Conservation (phyloP, 208 protist genomes). For the Crithidia thermophila region DNA sequence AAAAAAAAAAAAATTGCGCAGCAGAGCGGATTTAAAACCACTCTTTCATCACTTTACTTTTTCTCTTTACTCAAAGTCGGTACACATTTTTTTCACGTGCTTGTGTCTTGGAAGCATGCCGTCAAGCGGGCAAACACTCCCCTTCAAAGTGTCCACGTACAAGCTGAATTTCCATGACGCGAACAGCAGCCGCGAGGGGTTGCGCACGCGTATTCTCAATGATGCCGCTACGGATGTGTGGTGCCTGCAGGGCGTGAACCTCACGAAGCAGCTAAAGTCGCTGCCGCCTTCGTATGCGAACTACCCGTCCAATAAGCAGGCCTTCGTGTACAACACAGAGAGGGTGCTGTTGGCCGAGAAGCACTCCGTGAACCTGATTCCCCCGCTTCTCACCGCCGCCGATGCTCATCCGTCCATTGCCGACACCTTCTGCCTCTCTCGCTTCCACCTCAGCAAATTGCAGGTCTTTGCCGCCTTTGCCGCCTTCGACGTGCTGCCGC, state of each 20-base stretch:
- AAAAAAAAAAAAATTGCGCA: neutral
- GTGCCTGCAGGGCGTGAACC: constrained; percentile 18
- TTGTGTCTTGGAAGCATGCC: neutral
- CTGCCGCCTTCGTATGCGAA: neutral
- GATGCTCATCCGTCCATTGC: constrained; percentile 2
- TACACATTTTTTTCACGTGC: neutral
- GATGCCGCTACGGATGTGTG: constrained; percentile 11
- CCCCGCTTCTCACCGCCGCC: neutral
- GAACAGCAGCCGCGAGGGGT: constrained; percentile 4
- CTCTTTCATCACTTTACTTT: constrained; percentile 8
- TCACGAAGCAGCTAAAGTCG: constrained; percentile 14
- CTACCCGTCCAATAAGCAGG: neutral
- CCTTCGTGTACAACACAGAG: constrained; percentile 6
- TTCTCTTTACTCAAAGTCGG: constrained; percentile 2
- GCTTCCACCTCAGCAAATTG: constrained; percentile 11
- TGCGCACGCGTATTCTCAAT: constrained; percentile 1
- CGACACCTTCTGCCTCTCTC: constrained; percentile 9
- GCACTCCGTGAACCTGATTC: constrained; percentile 2
- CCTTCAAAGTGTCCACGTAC: constrained; percentile 10
- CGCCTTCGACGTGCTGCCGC: neutral
- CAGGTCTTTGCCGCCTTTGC: constrained; percentile 8
- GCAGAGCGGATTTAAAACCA: neutral
- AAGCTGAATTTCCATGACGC: constrained; percentile 15
- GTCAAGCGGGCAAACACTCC: neutral
- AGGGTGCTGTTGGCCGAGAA: neutral